These are phyloP conservation scores for Citrus sp. DNA, from an alignment of 345 rosid species.

Conservation along the genomic window DNA sequence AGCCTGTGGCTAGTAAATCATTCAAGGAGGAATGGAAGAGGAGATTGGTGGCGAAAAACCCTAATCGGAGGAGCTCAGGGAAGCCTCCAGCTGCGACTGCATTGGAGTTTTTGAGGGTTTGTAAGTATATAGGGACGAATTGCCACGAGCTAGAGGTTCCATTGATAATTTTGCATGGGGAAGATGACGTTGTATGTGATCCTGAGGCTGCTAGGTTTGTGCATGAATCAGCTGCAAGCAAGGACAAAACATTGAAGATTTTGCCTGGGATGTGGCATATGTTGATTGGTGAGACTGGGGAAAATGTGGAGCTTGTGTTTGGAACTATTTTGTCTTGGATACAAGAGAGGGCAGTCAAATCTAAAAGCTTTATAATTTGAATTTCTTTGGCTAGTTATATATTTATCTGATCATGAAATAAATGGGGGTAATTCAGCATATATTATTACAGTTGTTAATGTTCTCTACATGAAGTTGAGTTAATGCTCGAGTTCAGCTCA, in stretches of 20 bases:
- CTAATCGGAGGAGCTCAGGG: conserved; percentile 16
- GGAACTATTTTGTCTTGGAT: conserved; percentile 19
- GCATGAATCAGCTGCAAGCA: conserved; percentile 21
- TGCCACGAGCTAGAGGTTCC: conserved; percentile 24
- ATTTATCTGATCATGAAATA: too few relatives aligned
- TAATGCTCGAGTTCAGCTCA: too few relatives aligned
- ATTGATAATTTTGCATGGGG: conserved; percentile 24
- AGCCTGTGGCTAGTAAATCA: conserved; percentile 18
- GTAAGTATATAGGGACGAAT: conserved; percentile 16
- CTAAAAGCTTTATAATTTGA: not conserved
- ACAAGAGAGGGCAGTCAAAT: not conserved
- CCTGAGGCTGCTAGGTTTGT: conserved; percentile 10
- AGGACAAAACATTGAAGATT: conserved; percentile 24
- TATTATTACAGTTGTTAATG: too few relatives aligned
- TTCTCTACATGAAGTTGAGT: too few relatives aligned
- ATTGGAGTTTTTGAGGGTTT: conserved; percentile 27
- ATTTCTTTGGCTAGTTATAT: not conserved
- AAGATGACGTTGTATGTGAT: conserved; percentile 25
- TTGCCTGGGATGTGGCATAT: conserved; percentile 31
- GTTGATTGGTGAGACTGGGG: conserved; percentile 22
- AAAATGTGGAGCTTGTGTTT: conserved; percentile 25
- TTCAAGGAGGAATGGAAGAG: conserved; percentile 34
- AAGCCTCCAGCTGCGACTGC: conserved; percentile 30
- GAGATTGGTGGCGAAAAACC: conserved; percentile 14
- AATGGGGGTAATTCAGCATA: not conserved